Base-by-base conservation (phyloP, 2,329 filamentous ascomycete genomes). In the Trichoderma sp. region DNA sequence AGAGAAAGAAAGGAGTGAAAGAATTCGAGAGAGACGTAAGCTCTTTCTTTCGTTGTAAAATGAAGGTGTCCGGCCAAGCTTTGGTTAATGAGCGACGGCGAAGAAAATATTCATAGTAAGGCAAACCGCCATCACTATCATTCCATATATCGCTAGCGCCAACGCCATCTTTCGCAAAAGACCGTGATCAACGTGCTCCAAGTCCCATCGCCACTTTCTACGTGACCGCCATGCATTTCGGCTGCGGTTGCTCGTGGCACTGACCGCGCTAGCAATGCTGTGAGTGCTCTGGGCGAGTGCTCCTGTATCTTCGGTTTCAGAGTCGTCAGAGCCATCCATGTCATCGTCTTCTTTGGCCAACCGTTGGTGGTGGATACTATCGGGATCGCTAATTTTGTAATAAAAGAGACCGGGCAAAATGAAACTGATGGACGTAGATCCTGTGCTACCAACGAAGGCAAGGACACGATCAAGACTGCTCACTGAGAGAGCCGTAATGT, bases 341-440 rank as follows among this genome's bases (percentile, higher is more conserved):
- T 95, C 92, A 74, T 98, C 96, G 73, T 97, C 93, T 76, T 96
- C 94, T 79, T 98, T 98, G 72, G 93, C 84, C 11, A 98, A 83
- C 16, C 91, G 88, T 78, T 97, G 95, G 75, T 97, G 94, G 72
- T 95, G 89, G 33, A 90, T 87, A 56, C 92, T 95, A 68, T 97
- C 91, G 0, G 96, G 96, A 29, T 93, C 89, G 14, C 93, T 96
- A 70, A 99, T 98, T 81, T 98, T 98, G 83, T 98, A 99, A 81
- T 98, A 99, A 80, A 99, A 99, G 4, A 99, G 82, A 0, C 96
- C 96, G 0, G 96, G 96, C 0, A 99, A 86, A 73, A 99, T 98
- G 78, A 99, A 99, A 71, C 93, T 97, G 75, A 99, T 99, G 71
- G 93, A 93, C 0, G 96, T 99, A 63, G 91, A 95, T 65, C 96